Evolutionary conservation across 2,329 filamentous ascomycete species (phyloP).

Genomic region (Claviceps sp.): DNA sequence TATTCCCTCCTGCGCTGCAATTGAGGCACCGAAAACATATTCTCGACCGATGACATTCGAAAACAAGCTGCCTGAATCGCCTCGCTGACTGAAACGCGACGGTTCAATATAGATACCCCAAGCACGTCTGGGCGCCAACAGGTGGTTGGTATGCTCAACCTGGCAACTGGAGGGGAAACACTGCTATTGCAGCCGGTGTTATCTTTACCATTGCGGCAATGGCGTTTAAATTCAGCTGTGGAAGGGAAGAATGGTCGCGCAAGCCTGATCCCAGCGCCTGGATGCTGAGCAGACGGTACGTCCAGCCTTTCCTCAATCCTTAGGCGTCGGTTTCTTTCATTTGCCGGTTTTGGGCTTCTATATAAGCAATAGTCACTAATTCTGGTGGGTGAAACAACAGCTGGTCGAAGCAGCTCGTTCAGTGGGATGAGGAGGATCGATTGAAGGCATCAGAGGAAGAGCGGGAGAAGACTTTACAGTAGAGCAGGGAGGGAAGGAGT

Average conservation of each 20-base stretch:
- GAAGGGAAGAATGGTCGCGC: conserved; percentile 57
- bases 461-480: conserved; percentile 17
- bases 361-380: background rate
- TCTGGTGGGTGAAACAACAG: conserved; percentile 13
- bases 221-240: conserved; percentile 59
- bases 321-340: too few species aligned
- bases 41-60: conserved; percentile 3
- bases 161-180: conserved; percentile 90
- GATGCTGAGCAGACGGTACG: conserved; percentile 75
- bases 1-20: background rate
- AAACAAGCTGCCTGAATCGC: conserved; percentile 3
- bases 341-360: too few species aligned
- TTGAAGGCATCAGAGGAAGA: conserved; percentile 20
- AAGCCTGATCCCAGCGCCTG: conserved; percentile 68
- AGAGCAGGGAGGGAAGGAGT: background rate
- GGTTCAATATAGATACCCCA: conserved; percentile 58
- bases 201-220: conserved; percentile 55
- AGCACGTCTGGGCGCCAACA: conserved; percentile 97
- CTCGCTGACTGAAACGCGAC: background rate
- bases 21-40: conserved; percentile 6
- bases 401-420: conserved; percentile 32
- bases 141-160: conserved; percentile 97
- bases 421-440: conserved; percentile 31
- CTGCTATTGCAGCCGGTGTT: conserved; percentile 56
- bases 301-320: conserved; percentile 10